Percentiles rank a stretch among this genome's conserved stretches.
Conservation (phyloP, 2,329 filamentous ascomycete genomes). For the Phoma sp. region DNA sequence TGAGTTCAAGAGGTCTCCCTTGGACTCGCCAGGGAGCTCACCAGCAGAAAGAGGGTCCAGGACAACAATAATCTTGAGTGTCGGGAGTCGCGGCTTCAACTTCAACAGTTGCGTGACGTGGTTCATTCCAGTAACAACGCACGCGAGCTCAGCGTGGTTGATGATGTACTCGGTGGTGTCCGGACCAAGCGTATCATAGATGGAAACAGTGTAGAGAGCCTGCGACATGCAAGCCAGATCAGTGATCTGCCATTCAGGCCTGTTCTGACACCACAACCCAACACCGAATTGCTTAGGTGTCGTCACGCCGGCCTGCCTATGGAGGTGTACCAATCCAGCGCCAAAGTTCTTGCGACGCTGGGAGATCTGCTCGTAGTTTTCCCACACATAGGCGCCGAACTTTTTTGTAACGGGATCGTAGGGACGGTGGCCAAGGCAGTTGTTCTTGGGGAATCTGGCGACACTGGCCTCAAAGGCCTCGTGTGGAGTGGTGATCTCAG, state of each 20-base stretch:
- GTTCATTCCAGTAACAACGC: conserved; percentile 78
- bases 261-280: conserved; percentile 86
- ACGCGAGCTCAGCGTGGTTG: conserved; percentile 81
- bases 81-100: conserved; percentile 77
- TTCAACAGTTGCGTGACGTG: conserved; percentile 85
- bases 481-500: conserved; percentile 73
- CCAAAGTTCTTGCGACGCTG: conserved; percentile 84
- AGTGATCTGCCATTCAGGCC: conserved; percentile 87
- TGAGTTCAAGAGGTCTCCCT: conserved; percentile 77
- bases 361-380: conserved; percentile 81
- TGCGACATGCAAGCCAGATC: conserved; percentile 88
- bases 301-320: conserved; percentile 73
- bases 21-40: conserved; percentile 79
- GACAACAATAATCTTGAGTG: conserved; percentile 85
- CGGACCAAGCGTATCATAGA: conserved; percentile 94
- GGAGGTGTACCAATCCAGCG: conserved; percentile 82
- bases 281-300: conserved; percentile 70
- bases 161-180: conserved; percentile 95
- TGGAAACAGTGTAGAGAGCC: conserved; percentile 85
- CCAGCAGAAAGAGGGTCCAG: conserved; percentile 83
- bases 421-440: conserved; percentile 79
- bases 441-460: conserved; percentile 68
- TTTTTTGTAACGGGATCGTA: conserved; percentile 78
- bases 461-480: conserved; percentile 77
- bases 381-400: conserved; percentile 81